A percentile compares a stretch with the other conserved stretches of the same genome.
These are phyloP conservation scores for Phyllosticta ampelicida DNA, from an alignment of 2,329 filamentous ascomycete genomes.

Conservation along the genomic window DNA sequence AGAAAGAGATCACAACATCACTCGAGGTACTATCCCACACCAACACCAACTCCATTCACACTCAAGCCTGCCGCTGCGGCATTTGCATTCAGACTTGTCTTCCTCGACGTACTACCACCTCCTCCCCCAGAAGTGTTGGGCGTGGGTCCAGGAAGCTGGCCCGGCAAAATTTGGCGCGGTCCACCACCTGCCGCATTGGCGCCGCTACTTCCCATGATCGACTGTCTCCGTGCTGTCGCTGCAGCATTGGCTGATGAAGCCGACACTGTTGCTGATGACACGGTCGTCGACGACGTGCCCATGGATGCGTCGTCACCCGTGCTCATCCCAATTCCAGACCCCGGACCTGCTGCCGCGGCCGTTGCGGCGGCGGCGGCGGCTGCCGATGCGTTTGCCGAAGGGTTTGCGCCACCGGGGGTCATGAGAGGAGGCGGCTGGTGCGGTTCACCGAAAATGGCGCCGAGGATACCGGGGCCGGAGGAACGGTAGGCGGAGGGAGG, in stretches of 20 bases:
- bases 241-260: slow-evolving; percentile 19
- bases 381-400: slow-evolving; percentile 12
- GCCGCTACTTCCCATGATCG: slow-evolving; percentile 15
- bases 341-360: slow-evolving; percentile 14
- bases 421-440: background rate
- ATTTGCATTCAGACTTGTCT: background rate
- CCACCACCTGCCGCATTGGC: slow-evolving; percentile 16
- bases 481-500: slow-evolving; percentile 14
- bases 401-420: background rate
- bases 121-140: background rate
- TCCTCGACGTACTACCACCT: background rate
- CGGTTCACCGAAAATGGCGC: slow-evolving; percentile 6
- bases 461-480: background rate
- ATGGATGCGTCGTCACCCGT: slow-evolving; percentile 20
- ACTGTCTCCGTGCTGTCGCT: slow-evolving; percentile 22
- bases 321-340: slow-evolving; percentile 21
- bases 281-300: slow-evolving; percentile 12
- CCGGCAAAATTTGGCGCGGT: slow-evolving; percentile 26
- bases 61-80: background rate
- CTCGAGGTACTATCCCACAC: background rate
- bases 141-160: slow-evolving; percentile 24
- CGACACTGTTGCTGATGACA: no score
- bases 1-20: no score
- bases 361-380: slow-evolving; percentile 17
- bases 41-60: background rate